Base-by-base conservation (phyloP, 495 filamentous ascomycete species). In the Clohesyomyces aquaticus region DNA sequence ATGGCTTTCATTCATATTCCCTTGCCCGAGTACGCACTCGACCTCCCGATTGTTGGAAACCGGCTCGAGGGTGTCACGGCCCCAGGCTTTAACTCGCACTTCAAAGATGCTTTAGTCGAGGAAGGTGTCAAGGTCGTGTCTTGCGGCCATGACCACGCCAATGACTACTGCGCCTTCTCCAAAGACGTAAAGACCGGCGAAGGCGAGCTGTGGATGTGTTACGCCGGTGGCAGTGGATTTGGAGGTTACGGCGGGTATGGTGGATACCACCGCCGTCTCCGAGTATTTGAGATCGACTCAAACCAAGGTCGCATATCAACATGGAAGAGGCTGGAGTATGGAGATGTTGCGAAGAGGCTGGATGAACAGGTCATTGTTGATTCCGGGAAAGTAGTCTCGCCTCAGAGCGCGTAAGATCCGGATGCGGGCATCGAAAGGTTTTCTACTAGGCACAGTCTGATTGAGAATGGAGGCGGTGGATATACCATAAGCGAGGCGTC, bases 1-100 rank as follows among this genome's bases (percentile, higher is more conserved):
- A 85, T 98, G 75, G 93, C 95, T 0, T 98, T 98, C 71, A 95
- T 98, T 62, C 94, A 98, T 68, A 98, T 98, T 52, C 94, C 94
- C 1, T 79, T 98, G 14, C 93, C 93, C 0, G 94, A 98, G 74
- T 96, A 96, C 68, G 79, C 81, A 75, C 27, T 66, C n/a, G 61
- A 75, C 11, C 72, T 79, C 32, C 72, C 76, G 35, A 78, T 80
- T 12, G 77, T 81, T 35, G 79, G 66, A 9, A 53, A 18, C 0
- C 58, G 85, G 81, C 83, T 82, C 28, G 94, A 98, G 72, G 75
- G 79, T 4, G 84, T 90, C 10, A 98, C 93, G 0, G 93, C 95
- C 3, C 94, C 94, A 16, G 79, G 75, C 18, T 96, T 88, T 74
- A 98, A 98, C 70, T 89, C 90, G 1, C 86, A 87, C 26, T 96